Base-by-base conservation (phyloP, 805 yeast genomes). In the Ogataea parapolymorpha region DNA sequence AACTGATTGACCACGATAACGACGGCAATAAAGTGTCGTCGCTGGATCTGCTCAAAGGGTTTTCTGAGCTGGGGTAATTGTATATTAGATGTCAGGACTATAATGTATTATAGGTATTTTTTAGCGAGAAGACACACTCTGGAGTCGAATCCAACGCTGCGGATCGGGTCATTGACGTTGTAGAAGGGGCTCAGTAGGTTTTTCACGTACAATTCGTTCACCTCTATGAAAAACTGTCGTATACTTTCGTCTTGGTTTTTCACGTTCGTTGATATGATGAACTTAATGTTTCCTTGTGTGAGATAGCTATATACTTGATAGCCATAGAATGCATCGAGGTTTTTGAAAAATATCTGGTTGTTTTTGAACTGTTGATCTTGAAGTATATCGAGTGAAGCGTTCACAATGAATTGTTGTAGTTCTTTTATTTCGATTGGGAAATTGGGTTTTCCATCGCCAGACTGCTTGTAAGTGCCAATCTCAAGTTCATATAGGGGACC, bases 331-430 rank as follows among this genome's bases (percentile, higher is more conserved):
- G 82, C 79, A 63, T 93, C 99, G 14, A 91, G 77, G 32, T 77
- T 77, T 33, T 91, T 90, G 47, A 89, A 66, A 55, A 85, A 82
- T 48, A 84, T 70, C 32, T 74, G 70, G 48, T 71, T 77, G 8
- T 77, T 70, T 35, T 77, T 75, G 91, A 95, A 89, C 58, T 89
- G 97, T 2, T 79, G 64, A 53, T 90, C 96, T 49, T 93, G 96
- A 0, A 93, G 80, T n/a, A 93, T 72, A 61, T 93, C 99, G 26
- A 93, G 64, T 2, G 98, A 79, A 1, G 96, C 77, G 57, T 93
- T 95, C 26, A 90, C 75, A 22, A 93, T 80, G 55, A 89, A 91
- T 16, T 96, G 97, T 50, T 84, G 80, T 26, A 91, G 65, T 55
- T 91, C 96, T 52, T 75, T 74, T 60, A 87, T 75, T 36, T 81